Conservation (phyloP, 257 asterid genomes). For the Eucommia ulmoides region DNA sequence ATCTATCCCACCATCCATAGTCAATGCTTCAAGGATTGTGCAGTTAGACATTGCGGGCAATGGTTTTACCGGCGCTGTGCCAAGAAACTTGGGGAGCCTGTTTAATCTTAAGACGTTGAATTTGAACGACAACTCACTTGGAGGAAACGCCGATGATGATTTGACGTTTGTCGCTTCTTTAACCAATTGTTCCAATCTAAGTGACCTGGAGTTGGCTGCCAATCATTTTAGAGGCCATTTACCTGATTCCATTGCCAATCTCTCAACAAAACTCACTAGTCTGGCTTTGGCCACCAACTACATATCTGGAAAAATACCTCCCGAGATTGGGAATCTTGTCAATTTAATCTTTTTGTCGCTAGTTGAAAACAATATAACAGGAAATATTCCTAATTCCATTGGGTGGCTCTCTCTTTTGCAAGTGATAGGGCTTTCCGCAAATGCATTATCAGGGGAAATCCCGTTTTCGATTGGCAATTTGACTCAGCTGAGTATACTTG, state of each 20-base stretch:
- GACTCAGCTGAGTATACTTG: constrained; percentile 7
- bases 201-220: neutral
- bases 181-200: neutral
- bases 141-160: too few relatives aligned
- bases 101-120: too few relatives aligned
- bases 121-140: too few relatives aligned
- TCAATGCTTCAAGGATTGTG: too few relatives aligned
- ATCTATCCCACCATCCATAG: too few relatives aligned
- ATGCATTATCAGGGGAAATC: constrained; percentile 11
- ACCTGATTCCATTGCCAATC: constrained; percentile 9
- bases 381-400: constrained; percentile 7
- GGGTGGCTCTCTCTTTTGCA: constrained; percentile 12
- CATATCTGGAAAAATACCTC: constrained; percentile 7
- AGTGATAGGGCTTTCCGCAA: neutral
- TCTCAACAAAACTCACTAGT: constrained; percentile 1
- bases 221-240: constrained; percentile 6
- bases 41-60: too few relatives aligned
- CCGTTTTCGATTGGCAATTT: constrained; percentile 11
- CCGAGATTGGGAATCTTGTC: constrained; percentile 1
- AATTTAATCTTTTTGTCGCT: constrained; percentile 8
- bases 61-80: too few relatives aligned
- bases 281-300: constrained; percentile 4
- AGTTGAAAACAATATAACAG: constrained; percentile 12
- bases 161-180: too few relatives aligned
- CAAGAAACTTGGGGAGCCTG: too few relatives aligned